A percentile compares a stretch with the other conserved stretches of the same genome.
Evolutionary conservation across 2,329 filamentous ascomycete genomes (phyloP).

Genomic region (Colletotrichum graminicola): DNA sequence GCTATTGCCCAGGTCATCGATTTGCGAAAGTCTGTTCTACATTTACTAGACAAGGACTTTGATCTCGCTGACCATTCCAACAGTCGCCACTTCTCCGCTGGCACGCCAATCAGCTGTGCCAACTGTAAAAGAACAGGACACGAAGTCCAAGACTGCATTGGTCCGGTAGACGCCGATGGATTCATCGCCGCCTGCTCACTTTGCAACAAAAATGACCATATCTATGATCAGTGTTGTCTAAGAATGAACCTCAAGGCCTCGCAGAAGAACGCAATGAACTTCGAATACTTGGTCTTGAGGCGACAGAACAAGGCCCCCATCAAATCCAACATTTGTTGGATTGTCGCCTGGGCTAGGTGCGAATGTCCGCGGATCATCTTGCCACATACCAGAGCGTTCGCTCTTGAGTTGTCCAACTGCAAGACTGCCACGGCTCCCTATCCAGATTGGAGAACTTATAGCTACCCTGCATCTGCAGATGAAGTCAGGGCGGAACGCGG

Average conservation of each 20-base stretch:
- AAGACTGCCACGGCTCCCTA: neutral
- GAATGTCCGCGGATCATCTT: neutral
- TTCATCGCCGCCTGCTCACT: constrained; percentile 26
- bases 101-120: neutral
- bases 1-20: neutral
- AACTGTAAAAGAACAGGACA: constrained; percentile 24
- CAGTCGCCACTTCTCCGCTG: neutral
- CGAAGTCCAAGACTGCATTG: constrained; percentile 23
- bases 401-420: neutral
- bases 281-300: constrained; percentile 9
- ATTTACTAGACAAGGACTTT: neutral
- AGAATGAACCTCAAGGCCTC: neutral
- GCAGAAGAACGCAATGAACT: neutral
- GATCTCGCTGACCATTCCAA: neutral
- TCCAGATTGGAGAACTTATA: constrained; percentile 20
- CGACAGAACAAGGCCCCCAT: constrained; percentile 28
- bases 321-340: constrained; percentile 17
- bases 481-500: neutral
- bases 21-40: neutral
- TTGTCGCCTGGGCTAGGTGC: constrained; percentile 3
- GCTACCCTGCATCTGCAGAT: neutral
- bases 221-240: neutral
- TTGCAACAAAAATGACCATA: constrained; percentile 17
- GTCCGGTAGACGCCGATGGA: constrained; percentile 11
- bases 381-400: constrained; percentile 25